Evolutionary conservation across 129 eudicot species (phyloP).

Genomic region (Logfia minima): DNA sequence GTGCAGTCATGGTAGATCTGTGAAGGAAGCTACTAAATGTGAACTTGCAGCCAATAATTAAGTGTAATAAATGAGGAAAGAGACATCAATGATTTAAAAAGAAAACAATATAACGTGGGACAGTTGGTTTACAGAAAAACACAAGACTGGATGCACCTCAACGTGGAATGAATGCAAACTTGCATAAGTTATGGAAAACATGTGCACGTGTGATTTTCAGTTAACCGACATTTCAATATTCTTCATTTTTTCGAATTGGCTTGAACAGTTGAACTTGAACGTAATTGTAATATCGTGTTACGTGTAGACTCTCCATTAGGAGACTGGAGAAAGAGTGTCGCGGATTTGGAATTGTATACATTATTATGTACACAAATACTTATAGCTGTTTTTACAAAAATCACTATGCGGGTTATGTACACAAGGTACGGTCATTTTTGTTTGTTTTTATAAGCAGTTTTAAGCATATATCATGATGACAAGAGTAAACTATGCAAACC

Average conservation of each 20-base stretch:
- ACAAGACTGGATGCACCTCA: conserved; percentile 44
- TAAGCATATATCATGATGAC: neutral
- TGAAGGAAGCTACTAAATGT: conserved; percentile 17
- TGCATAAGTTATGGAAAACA: conserved; percentile 31
- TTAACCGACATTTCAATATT: conserved; percentile 16
- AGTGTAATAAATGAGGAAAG: conserved; percentile 27
- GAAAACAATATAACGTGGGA: conserved; percentile 47
- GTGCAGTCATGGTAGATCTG: conserved; percentile 38
- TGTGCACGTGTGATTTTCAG: conserved; percentile 29
- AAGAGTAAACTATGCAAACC: neutral
- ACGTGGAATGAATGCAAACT: conserved; percentile 38
- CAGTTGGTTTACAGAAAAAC: conserved; percentile 42
- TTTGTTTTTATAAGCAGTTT: neutral
- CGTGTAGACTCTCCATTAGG: no score
- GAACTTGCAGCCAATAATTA: conserved; percentile 24
- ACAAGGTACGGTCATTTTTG: neutral
- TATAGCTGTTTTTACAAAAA: neutral
- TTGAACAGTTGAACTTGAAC: neutral
- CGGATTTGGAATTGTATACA: neutral
- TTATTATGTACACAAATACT: neutral
- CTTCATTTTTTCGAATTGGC: neutral
- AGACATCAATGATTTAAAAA: conserved; percentile 24
- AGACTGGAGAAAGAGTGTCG: neutral
- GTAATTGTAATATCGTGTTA: neutral
- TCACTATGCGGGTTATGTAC: neutral